Conservation (phyloP, 306 rosid species). For the Phaseolus lunatus region DNA sequence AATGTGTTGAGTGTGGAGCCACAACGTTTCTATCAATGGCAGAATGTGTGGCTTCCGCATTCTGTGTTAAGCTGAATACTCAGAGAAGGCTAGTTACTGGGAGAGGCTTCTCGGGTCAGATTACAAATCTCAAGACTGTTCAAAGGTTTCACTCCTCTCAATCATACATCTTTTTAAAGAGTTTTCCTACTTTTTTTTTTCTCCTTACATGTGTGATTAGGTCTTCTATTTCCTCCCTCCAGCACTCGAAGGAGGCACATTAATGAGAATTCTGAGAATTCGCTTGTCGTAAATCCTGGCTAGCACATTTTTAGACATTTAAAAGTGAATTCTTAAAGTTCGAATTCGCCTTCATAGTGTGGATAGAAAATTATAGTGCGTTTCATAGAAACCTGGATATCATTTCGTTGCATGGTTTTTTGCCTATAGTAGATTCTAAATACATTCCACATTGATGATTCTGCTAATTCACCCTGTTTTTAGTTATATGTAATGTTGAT, state of each 20-base stretch:
- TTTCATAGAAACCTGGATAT: slow-evolving; percentile 11
- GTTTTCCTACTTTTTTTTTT: slow-evolving; percentile 26
- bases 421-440: slow-evolving; percentile 8
- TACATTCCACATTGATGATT: neutral
- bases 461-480: slow-evolving; percentile 23
- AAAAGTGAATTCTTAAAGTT: neutral
- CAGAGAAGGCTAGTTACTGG: slow-evolving; percentile 45
- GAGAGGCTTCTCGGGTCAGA: slow-evolving; percentile 42
- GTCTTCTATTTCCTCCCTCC: slow-evolving; percentile 20
- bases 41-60: slow-evolving; percentile 65
- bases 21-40: slow-evolving; percentile 58
- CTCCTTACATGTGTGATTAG: slow-evolving; percentile 21
- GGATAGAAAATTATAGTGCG: neutral
- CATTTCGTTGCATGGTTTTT: slow-evolving; percentile 24
- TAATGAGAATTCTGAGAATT: slow-evolving; percentile 14
- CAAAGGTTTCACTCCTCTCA: slow-evolving; percentile 55
- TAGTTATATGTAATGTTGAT: slow-evolving; percentile 3
- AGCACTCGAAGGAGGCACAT: neutral
- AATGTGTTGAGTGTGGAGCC: slow-evolving; percentile 60
- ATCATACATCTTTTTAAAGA: neutral
- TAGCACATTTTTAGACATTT: slow-evolving; percentile 11
- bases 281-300: neutral
- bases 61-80: slow-evolving; percentile 59
- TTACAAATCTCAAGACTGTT: slow-evolving; percentile 40
- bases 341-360: neutral